Evolutionary conservation across 164 flowering plant species (phyloP), one percentile per base, ranked within the genome.

Genomic region (Macadamia integrifolia): DNA sequence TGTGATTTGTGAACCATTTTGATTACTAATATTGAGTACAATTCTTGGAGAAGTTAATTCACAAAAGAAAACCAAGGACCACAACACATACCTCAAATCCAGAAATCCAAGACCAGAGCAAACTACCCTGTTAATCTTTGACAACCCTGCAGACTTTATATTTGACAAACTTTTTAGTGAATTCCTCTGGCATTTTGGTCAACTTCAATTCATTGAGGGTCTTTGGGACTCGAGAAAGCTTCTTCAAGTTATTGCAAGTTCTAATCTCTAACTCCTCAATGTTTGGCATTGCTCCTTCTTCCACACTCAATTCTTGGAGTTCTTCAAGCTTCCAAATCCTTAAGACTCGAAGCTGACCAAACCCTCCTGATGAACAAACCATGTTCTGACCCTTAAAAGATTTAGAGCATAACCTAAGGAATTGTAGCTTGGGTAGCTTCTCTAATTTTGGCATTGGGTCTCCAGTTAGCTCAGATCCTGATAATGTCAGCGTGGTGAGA

Each of bases 251-350:
- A 1, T 23, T 14, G 48, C 73, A 74, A 23, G 28, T 13, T 35
- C 73, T 62, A n/a, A 74, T 65, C 18, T 74, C 77, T 15, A 74
- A 8, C 31, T 69, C 66, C 32, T 28, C n/a, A 8, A 74, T 62
- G 13, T 9, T 10, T 3, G 30, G 46, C 77, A 74, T 43, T 14
- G 77, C 55, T 50, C 52, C 49, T 52, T 61, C 42, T 44, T 69
- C 58, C 7, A 74, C 43, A 4, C 0, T 32, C 77, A 69, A 69
- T 9, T 40, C 48, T 31, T 55, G 65, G 52, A 23, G 23, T 23
- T 23, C 23, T 23, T 23, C 23, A 23, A 23, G 23, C 23, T 23
- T 23, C 23, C 23, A 74, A 29, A n/a, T 48, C 18, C 48, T 60
- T 14, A 74, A 17, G 23, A 62, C 44, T 9, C 32, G 59, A n/a